Base-by-base conservation (phyloP, 1,139 yeast species). In the Saccharomyces hybrid region DNA sequence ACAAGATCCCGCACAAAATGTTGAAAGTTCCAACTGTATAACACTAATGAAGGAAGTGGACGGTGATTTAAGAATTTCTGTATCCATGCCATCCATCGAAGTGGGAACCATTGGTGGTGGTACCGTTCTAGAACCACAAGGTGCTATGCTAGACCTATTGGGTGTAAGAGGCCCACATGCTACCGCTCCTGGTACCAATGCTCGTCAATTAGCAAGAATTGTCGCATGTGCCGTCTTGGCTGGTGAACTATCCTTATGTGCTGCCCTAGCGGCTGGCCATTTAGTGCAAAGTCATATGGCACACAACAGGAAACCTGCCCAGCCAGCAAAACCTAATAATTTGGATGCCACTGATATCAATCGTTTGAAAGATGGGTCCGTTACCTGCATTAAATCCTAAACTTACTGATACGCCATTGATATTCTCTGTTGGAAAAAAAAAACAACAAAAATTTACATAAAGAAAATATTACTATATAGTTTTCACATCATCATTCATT, bases 41-140 rank as follows among this genome's bases (percentile, higher is more conserved):
- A 93, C 99, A 1, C 77, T 93, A 62, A 90, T 95, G 95, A 85
- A 85, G 67, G 89, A 88, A 66, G 79, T 80, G 50, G 76, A 77
- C 46, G 99, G 96, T 26, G 91, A 90, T 67, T 80, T 95, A 65
- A 85, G 82, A 61, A 86, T 95, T 52, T 88, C 96, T 2, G 99
- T 93, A 23, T 88, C 97, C 5, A 95, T 95, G 99, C 99, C 99
- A 29, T 89, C 95, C 28, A 90, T 95, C 63, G 99, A 95, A 75
- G 99, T 93, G 48, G 99, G 99, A 59, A 93, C 99, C 3, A 91
- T 95, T 71, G 99, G 99, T 58, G 99, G 99, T 58, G 99, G 99
- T 69, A 95, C 99, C 7, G 88, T 95, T 59, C 80, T 95, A 64
- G 98, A 88, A 67, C 97, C 99, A 41, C 99, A 95, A 75, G 88